Evolutionary conservation across 345 rosid species (phyloP).

Genomic region (Orychophragmus violaceus): DNA sequence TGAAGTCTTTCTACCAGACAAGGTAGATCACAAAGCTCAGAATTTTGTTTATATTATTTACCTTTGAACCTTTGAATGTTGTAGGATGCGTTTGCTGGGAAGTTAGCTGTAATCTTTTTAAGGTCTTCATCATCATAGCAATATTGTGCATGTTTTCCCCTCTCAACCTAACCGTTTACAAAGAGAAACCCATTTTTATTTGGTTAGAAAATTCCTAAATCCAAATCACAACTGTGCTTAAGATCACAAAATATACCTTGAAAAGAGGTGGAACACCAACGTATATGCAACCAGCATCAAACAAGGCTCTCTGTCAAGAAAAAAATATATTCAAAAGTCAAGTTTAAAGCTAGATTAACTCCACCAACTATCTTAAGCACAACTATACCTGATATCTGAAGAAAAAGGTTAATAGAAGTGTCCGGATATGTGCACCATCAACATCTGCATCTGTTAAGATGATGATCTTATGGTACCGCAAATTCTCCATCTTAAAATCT

Average conservation of each 20-base stretch:
- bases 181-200: neutral
- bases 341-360: slow-evolving; percentile 1
- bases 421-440: slow-evolving; percentile 98
- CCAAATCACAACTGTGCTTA: neutral
- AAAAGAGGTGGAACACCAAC: slow-evolving; percentile 98
- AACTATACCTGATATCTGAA: slow-evolving; percentile 85
- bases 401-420: slow-evolving; percentile 89
- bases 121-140: slow-evolving; percentile 76
- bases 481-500: slow-evolving; percentile 72
- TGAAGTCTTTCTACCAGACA: too few species aligned
- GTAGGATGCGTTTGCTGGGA: slow-evolving; percentile 84
- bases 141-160: slow-evolving; percentile 73
- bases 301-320: slow-evolving; percentile 72
- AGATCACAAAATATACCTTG: slow-evolving; percentile 58
- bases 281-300: slow-evolving; percentile 87
- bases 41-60: slow-evolving; percentile 5
- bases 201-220: slow-evolving; percentile 2
- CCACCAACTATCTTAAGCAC: neutral
- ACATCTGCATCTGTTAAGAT: slow-evolving; percentile 99
- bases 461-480: slow-evolving; percentile 93
- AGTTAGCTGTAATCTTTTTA: slow-evolving; percentile 44
- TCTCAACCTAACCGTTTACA: slow-evolving; percentile 62
- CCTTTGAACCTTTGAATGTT: slow-evolving; percentile 97
- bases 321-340: slow-evolving; percentile 15
- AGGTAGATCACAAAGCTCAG: slow-evolving; percentile 8